Evolutionary conservation across 2,329 filamentous ascomycete genomes (phyloP), one percentile per base, ranked within the genome.

Genomic region (Fusarium sp.): DNA sequence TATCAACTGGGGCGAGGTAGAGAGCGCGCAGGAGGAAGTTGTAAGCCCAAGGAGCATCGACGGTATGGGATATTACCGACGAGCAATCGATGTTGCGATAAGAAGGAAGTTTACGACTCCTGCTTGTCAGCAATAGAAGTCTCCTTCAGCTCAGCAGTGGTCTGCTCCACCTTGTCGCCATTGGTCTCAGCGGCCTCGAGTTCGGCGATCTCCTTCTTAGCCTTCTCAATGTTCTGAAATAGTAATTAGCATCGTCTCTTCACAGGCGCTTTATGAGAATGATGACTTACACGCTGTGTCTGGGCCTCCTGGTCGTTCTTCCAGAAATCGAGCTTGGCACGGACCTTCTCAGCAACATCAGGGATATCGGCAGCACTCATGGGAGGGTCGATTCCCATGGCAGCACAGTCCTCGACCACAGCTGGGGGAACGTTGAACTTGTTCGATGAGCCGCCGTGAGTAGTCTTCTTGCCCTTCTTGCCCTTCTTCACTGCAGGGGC

Each of bases 131-230:
- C 84, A 69, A 90, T 79, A 47, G 87, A 85, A 63, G 84, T 81
- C 74, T 89, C 83, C 83, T 89, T 86, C 65, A 90, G 83, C 63
- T 84, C 86, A 60, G 85, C 81, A 57, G 87, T 85, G 63, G 86
- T 85, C 69, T 88, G 87, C 45, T 88, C 90, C 60, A 90, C 87
- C 70, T 85, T 86, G 73, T 87, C 85, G 70, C 82, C 86, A 80
- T 85, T 86, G 75, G 84, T 84, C 73, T 87, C 87, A 70, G 83
- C 85, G 61, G 85, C 83, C 79, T 98, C 96, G 63, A 98, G 90
- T 77, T 92, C 91, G 81, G 95, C 94, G 73, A 99, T 97, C 84
- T 98, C 95, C 84, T 96, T 96, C 87, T 98, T 93, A 70, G 96
- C 96, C 85, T 98, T 98, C 74, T 94, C 94, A 70, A 98, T 92